Base-by-base conservation (phyloP, 2,329 filamentous ascomycete species). In the Colletotrichum phormii region DNA sequence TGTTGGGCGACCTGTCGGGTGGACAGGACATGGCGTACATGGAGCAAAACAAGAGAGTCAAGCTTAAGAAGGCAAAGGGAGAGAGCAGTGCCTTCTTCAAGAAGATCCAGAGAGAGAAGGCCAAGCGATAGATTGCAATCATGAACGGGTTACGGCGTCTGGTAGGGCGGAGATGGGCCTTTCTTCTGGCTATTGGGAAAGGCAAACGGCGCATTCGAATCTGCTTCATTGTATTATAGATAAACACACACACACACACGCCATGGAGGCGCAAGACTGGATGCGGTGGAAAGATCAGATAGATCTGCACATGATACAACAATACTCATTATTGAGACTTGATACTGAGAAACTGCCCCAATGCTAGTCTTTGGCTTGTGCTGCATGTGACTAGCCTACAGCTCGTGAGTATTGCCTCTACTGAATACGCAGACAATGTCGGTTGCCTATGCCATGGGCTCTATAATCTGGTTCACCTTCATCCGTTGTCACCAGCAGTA, bases 21-120 rank as follows among this genome's bases (percentile, higher is more conserved):
- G 97, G 95, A 0, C 94, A 97, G 80, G 94, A 97, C 80, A 98
- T 99, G 97, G 95, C 96, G n/a, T 98, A 96, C 81, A 91, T 95
- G 69, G 94, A 96, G 82, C 92, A 94, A 82, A 95, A 94, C 82
- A 93, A 92, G 85, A 91, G 88, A 77, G 87, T 88, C 75, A 94
- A 94, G 79, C 67, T 74, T 18, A 92, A 91, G 83, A 86, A 88
- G 75, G 82, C 92, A 78, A 92, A 91, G 85, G 89, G 90, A 79
- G 89, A 90, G 77, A 89, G 89, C 75, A 88, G 84, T 77, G 83
- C 87, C 1, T 90, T 93, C 79, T 93, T 93, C 82, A 90, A 89
- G 82, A 93, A 93, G 81, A 82, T 93, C 73, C 85, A 88, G 71
- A 85, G 91, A 63, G 90, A 93, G 76, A 88, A 89, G 75, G 86